Evolutionary conservation across 2,329 filamentous ascomycete genomes (phyloP).

Genomic region (Gyromitra esculenta): DNA sequence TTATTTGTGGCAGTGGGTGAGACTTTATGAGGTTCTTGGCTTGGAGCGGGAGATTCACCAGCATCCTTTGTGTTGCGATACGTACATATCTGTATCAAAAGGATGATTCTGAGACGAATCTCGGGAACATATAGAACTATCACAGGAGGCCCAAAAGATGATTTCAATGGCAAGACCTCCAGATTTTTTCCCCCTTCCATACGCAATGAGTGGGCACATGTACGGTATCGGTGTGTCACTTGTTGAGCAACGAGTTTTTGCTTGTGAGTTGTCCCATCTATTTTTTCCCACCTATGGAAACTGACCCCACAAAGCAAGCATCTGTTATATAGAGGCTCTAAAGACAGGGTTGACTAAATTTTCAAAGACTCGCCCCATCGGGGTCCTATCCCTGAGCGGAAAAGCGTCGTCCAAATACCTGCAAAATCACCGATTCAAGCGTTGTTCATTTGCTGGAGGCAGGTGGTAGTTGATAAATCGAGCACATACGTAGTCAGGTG

Average conservation of each 20-base stretch:
- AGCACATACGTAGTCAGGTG: conserved; percentile 35
- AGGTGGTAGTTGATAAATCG: conserved; percentile 41
- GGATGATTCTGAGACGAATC: conserved; percentile 12
- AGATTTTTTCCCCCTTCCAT: background rate
- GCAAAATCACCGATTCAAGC: conserved; percentile 36
- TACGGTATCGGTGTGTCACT: conserved; percentile 18
- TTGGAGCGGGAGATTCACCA: background rate
- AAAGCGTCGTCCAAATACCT: conserved; percentile 25
- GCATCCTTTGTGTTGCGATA: conserved; percentile 16
- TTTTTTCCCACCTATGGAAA: conserved; percentile 33
- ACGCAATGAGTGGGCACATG: background rate
- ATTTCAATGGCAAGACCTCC: conserved; percentile 8
- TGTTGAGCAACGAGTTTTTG: conserved; percentile 1
- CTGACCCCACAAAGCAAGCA: conserved; percentile 14
- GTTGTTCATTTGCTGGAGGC: conserved; percentile 21
- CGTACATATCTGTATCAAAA: conserved; percentile 24
- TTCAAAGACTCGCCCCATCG: conserved; percentile 12
- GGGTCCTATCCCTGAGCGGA: conserved; percentile 32
- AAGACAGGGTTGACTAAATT: conserved; percentile 20
- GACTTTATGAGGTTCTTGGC: conserved; percentile 40
- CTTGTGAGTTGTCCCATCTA: conserved; percentile 36
- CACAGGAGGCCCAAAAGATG: background rate
- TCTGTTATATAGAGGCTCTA: conserved; percentile 3
- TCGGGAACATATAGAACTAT: background rate
- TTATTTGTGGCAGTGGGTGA: conserved; percentile 27